Conservation (phyloP, 225 moss, liverwort and hornwort species). For the Rhytidiadelphus loreus region DNA sequence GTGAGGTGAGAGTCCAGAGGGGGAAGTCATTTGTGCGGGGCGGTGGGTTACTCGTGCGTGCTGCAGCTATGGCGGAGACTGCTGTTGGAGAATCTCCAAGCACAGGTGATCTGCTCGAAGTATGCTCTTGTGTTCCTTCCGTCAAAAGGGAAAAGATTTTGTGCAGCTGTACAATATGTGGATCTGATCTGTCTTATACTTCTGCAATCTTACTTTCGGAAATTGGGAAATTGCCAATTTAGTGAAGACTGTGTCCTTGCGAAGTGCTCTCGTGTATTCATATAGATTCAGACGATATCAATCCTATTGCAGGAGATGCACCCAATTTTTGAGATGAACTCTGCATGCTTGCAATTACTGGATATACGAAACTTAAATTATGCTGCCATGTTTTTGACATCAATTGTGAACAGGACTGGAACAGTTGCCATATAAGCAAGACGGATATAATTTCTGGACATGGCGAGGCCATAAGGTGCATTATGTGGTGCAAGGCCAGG, state of each 20-base stretch:
- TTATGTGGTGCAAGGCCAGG: constrained; percentile 73
- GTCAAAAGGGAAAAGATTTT: no score
- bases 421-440: constrained; percentile 54
- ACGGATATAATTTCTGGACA: constrained; percentile 73
- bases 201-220: neutral
- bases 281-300: neutral
- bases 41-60: neutral
- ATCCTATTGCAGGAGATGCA: neutral
- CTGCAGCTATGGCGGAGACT: constrained; percentile 24
- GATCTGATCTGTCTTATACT: neutral
- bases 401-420: constrained; percentile 30
- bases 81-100: constrained; percentile 9
- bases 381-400: neutral
- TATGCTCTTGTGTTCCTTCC: neutral
- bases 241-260: neutral
- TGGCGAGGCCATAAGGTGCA: constrained; percentile 69
- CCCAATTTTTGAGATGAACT: neutral
- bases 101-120: neutral
- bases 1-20: neutral
- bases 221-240: neutral
- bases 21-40: neutral
- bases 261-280: neutral
- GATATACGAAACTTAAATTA: neutral
- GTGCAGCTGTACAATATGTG: neutral
- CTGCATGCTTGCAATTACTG: neutral